Percentiles rank a stretch among this genome's conserved stretches.
Conservation (phyloP, 345 rosid species). For the Fremontodendron californicum region DNA sequence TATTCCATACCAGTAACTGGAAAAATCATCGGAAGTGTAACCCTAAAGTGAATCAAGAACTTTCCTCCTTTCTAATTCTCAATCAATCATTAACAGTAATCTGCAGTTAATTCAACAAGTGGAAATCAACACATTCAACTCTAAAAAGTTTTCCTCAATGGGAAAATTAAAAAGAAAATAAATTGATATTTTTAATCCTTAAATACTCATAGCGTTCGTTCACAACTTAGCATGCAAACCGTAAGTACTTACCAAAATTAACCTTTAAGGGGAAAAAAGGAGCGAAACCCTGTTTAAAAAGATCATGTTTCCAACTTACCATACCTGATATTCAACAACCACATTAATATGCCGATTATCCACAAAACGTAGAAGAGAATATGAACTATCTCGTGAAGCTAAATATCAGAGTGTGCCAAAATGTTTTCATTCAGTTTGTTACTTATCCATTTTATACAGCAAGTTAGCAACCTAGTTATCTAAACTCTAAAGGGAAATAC, state of each 20-base stretch:
- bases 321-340: background rate
- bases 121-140: background rate
- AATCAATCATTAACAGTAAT: background rate
- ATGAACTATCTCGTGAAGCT: background rate
- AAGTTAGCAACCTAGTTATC: background rate
- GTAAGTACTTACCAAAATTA: background rate
- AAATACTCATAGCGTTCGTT: background rate
- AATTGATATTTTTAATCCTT: background rate
- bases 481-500: background rate
- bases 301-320: background rate
- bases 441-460: background rate
- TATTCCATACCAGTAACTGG: background rate
- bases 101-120: background rate
- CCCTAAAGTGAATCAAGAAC: background rate
- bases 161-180: background rate
- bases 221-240: background rate
- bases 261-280: background rate
- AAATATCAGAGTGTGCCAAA: background rate
- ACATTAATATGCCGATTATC: background rate
- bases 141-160: background rate
- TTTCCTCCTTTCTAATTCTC: background rate
- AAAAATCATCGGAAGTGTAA: background rate
- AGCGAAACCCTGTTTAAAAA: background rate
- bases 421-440: background rate
- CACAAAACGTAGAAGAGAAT: background rate